These are phyloP conservation scores for Bimuria novae-zelandiae DNA, from an alignment of 2,329 filamentous ascomycete genomes.

Conservation along the genomic window DNA sequence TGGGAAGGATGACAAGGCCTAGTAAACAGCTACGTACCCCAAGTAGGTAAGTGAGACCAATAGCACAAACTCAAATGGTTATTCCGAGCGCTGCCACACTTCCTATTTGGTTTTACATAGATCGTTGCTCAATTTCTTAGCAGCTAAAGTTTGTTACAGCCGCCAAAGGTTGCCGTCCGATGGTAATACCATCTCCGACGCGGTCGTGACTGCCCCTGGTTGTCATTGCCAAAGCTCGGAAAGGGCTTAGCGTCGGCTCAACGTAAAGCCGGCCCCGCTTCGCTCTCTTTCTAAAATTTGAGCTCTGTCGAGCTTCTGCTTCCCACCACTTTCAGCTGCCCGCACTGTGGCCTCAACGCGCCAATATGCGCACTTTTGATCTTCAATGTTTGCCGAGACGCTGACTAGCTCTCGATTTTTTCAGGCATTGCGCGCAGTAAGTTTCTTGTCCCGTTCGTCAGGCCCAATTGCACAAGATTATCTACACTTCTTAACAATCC, in stretches of 20 bases:
- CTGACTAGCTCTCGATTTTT: not conserved
- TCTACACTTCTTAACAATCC: slow-evolving; percentile 58
- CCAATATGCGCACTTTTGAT: slow-evolving; percentile 8
- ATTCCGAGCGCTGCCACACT: no score
- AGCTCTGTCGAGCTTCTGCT: not conserved
- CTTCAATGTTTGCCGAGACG: not conserved
- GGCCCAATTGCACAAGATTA: slow-evolving; percentile 49
- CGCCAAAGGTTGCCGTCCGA: no score
- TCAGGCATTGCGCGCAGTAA: slow-evolving; percentile 9
- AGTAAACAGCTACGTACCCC: no score
- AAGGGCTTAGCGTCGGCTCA: slow-evolving; percentile 3
- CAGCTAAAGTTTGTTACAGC: no score
- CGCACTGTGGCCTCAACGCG: slow-evolving; percentile 2
- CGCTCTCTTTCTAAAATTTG: slow-evolving; percentile 7
- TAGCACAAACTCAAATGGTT: no score
- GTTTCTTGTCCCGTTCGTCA: slow-evolving; percentile 4
- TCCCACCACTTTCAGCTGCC: not conserved
- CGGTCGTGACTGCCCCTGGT: no score
- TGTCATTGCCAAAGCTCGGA: no score
- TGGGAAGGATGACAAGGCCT: no score
- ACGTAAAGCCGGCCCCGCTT: not conserved
- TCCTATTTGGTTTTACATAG: no score
- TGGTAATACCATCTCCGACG: no score
- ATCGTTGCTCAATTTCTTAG: no score
- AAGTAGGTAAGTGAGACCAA: no score